phyloP scores from a whole-genome alignment of 73 alveolate species.

The Tetrahymena malaccensis region DNA sequence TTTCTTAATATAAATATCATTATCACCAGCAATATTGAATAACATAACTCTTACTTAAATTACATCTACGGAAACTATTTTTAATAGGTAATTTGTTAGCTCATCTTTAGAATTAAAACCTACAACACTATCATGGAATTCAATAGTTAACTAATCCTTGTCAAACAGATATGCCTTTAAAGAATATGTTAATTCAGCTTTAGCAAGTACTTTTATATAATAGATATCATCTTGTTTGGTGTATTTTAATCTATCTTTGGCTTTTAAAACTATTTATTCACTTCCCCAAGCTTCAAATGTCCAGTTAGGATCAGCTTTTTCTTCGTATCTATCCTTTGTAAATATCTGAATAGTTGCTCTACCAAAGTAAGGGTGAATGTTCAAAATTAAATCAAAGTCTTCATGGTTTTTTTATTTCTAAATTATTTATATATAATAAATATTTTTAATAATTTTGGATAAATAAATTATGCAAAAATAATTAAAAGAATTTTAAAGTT shows the following conservation, averaged over 20 bases:
- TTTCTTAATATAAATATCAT: not conserved
- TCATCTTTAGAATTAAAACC: not conserved
- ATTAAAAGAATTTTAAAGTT: not conserved
- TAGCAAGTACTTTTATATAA: not conserved
- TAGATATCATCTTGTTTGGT: not conserved
- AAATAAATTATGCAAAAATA: not conserved
- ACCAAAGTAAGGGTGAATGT: not conserved
- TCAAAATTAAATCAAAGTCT: not conserved
- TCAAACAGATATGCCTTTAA: not conserved
- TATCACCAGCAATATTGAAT: not conserved
- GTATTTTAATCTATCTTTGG: not conserved
- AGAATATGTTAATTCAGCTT: not conserved
- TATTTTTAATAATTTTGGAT: not conserved
- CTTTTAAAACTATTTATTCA: not conserved
- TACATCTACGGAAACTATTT: not conserved
- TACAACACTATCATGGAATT: not conserved
- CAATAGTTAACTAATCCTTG: not conserved
- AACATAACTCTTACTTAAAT: not conserved
- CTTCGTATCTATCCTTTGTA: not conserved
- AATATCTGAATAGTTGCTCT: not conserved
- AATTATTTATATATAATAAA: not conserved
- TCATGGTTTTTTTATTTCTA: not conserved
- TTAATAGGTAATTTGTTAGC: not conserved
- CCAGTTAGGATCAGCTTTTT: not conserved
- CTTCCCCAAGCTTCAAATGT: not conserved